These are phyloP conservation scores for Entamoeba invadens DNA, from an alignment of 208 protist genomes.

Conservation along the genomic window DNA sequence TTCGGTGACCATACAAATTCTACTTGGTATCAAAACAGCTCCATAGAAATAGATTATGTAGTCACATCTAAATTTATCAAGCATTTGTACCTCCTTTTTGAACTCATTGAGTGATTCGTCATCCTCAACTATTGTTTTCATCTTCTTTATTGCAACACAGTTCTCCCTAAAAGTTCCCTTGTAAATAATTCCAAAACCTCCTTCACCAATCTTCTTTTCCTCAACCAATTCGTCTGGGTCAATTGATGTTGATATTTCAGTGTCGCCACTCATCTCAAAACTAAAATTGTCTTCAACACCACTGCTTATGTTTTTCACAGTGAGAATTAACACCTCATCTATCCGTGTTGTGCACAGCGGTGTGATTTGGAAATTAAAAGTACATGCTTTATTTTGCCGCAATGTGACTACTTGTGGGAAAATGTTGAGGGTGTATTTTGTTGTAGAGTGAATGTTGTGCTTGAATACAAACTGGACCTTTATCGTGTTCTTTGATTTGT, in stretches of 20 bases:
- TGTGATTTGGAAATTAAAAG: not conserved
- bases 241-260: not conserved
- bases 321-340: not conserved
- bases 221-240: not conserved
- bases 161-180: not conserved
- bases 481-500: not conserved
- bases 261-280: not conserved
- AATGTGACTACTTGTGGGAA: not conserved
- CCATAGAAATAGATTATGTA: too few species aligned
- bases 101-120: not conserved
- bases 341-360: not conserved
- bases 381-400: not conserved
- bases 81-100: not conserved
- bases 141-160: not conserved
- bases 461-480: not conserved
- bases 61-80: too few species aligned
- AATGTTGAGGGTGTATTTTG: too few species aligned
- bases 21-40: too few species aligned
- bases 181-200: not conserved
- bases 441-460: not conserved
- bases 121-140: not conserved
- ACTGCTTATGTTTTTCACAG: not conserved
- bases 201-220: not conserved
- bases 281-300: not conserved
- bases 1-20: not conserved